Base-by-base conservation (phyloP, 192 early-diverging fungal species). In the Coemansia sp. region DNA sequence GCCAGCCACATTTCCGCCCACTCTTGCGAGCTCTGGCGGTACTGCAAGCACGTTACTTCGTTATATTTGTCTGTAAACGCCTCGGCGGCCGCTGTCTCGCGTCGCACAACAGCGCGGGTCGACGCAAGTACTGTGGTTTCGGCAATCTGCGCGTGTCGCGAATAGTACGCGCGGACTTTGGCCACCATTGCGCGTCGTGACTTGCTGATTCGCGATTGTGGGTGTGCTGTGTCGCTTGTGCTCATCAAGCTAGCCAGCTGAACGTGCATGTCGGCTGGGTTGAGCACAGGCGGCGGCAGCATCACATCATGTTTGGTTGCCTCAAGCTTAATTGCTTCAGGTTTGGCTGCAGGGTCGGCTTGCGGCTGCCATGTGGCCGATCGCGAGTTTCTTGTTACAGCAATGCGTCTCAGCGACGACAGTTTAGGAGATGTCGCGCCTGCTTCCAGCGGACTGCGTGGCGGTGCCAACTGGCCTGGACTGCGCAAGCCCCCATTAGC, bases 1-100 rank as follows among this genome's bases (percentile, higher is more conserved):
- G 61, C 77, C n/a, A 67, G 10, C 72, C 77, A 73, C 77, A 80
- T 80, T 51, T 80, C 77, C 9, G 68, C 60, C 77, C 77, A 80
- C 56, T 71, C 77, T 25, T 71, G 71, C 59, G 69, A 41, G 50
- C 67, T 58, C 15, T 67, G 49, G 5, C 72, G 72, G 29, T 62
- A 74, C 51, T 51, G 21, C 37, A 55, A 65, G 25, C 68, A 74
- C 5, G 77, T 80, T 10, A 64, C 65, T 52, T 80, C 77, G 64
- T 73, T 80, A 65, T 80, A 80, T 38, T 67, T 59, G 19, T 65
- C 60, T 1, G 64, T 24, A 38, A 74, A 63, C 23, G 72, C 77
- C 0, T 57, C 61, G 14, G 47, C 23, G 4, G 77, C 50, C 27
- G 66, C 72, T 0, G 62, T 64, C 45, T 80, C 77, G 19, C 66